Conservation (phyloP, 768 basidiomycete genomes). For the Suillus weaverae region DNA sequence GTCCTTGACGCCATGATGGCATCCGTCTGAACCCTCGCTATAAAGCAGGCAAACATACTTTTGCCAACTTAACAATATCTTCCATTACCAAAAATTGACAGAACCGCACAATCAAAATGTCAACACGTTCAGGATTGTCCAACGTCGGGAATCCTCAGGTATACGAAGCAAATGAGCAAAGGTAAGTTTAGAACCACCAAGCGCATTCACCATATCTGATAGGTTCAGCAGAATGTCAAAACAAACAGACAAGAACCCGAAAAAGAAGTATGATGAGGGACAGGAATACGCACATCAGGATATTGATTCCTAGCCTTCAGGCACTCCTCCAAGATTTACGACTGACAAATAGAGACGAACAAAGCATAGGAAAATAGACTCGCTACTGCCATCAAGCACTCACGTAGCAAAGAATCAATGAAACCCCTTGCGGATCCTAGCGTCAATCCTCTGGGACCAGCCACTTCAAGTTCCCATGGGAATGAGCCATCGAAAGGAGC, state of each 20-base stretch:
- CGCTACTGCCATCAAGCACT: conserved; percentile 33
- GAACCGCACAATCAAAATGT: conserved; percentile 5
- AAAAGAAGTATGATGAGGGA: conserved; percentile 32
- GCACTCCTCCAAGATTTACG: not conserved
- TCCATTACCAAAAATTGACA: not conserved
- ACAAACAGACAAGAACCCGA: conserved; percentile 21
- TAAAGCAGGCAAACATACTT: not conserved
- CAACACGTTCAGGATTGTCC: conserved; percentile 35
- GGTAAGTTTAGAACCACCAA: conserved; percentile 29
- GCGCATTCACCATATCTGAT: conserved; percentile 4
- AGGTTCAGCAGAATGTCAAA: conserved; percentile 22
- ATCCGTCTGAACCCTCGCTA: not conserved
- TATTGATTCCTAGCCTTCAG: conserved; percentile 28
- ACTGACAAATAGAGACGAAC: conserved; percentile 29
- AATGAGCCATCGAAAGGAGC: conserved; percentile 60
- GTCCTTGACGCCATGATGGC: not conserved
- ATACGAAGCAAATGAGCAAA: conserved; percentile 50
- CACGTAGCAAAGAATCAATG: conserved; percentile 32
- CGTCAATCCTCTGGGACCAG: conserved; percentile 49
- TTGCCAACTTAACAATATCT: not conserved
- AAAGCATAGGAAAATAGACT: conserved; percentile 41
- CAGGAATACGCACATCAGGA: conserved; percentile 38
- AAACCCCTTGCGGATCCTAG: conserved; percentile 32
- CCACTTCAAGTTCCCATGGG: conserved; percentile 43
- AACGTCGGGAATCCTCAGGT: conserved; percentile 50